Base-by-base conservation (phyloP, 2,329 filamentous ascomycete species). In the Epichloe gansuensis region DNA sequence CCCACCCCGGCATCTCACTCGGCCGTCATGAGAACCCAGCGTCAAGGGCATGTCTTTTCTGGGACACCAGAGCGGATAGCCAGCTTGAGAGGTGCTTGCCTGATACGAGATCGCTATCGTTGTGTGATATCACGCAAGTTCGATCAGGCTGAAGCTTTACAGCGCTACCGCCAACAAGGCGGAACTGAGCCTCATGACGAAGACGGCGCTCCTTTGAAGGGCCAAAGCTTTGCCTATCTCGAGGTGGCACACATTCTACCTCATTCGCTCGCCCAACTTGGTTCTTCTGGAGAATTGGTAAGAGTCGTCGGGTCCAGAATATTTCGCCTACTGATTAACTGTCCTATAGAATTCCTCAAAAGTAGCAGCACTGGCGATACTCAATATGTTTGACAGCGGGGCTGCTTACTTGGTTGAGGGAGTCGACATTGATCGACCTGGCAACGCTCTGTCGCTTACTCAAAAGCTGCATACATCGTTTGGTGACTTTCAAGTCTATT, bases 311-410 rank as follows among this genome's bases (percentile, higher is more conserved):
- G 17, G 17, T 2, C 17, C 17, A 21, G 17, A 21, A 21, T 21
- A 21, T 21, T 21, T 21, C 17, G 17, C 17, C 17, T 12, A 49
- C 36, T 45, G 15, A 45, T 53, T 23, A 42, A 34, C 15, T 42
- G 17, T 2, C 17, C 17, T 27, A 1, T 21, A 61, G 58, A 47
- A 56, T 40, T 21, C 49, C 36, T 61, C 60, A n/a, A 65, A 66
- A 54, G 53, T 65, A 59, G 60, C 62, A 0, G 64, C 66, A 7
- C 58, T 72, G 9, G 57, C 59, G 17, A 65, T 72, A 40, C 63
- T 71, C 2, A 68, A 71, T 31, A 72, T 72, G 67, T 71, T 73
- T 53, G 67, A 71, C 52, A 57, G 48, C 35, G 64, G 62, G 27
- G 59, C 66, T 38, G 58, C 59, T 9, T 58, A 65, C 57, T 50